Percentiles rank a stretch among this genome's conserved stretches.
These are phyloP conservation scores for Salicornia ramosissima DNA, from an alignment of 148 eudicot genomes.

Conservation along the genomic window DNA sequence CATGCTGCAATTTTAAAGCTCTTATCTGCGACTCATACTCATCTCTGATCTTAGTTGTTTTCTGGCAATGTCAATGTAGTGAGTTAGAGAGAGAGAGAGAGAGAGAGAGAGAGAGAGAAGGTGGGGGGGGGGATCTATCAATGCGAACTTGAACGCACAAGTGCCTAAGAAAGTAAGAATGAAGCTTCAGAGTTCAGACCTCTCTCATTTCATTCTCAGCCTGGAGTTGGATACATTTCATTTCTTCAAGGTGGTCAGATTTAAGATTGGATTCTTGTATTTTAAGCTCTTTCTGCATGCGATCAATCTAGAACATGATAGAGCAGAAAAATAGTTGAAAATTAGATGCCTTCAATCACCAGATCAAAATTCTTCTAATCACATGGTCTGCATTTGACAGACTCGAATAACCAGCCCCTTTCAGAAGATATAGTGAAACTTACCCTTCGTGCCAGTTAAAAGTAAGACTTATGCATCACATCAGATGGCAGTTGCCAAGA, in stretches of 20 bases:
- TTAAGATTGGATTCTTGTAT: constrained; percentile 49
- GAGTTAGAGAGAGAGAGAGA: background rate
- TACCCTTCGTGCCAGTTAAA: background rate
- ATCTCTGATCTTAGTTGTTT: constrained; percentile 50
- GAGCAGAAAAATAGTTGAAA: background rate
- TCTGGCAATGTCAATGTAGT: constrained; percentile 38
- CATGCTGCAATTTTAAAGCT: constrained; percentile 69
- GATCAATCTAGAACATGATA: constrained; percentile 45
- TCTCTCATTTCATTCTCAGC: constrained; percentile 80
- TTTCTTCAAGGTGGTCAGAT: constrained; percentile 59
- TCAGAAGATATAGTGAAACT: background rate
- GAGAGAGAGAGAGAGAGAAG: background rate
- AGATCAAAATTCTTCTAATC: background rate
- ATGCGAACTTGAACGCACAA: constrained; percentile 1
- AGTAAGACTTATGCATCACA: background rate
- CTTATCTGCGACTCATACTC: constrained; percentile 76
- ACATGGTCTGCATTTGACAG: background rate
- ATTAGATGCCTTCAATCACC: background rate
- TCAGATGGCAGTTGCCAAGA: background rate
- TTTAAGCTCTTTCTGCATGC: constrained; percentile 56
- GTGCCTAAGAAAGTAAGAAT: background rate
- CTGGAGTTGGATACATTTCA: constrained; percentile 53
- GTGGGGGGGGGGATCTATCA: no score
- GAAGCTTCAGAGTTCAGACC: constrained; percentile 42
- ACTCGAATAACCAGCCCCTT: background rate